These are phyloP conservation scores for Boletus pseudopeckii DNA, from an alignment of 768 basidiomycete species.

Conservation along the genomic window DNA sequence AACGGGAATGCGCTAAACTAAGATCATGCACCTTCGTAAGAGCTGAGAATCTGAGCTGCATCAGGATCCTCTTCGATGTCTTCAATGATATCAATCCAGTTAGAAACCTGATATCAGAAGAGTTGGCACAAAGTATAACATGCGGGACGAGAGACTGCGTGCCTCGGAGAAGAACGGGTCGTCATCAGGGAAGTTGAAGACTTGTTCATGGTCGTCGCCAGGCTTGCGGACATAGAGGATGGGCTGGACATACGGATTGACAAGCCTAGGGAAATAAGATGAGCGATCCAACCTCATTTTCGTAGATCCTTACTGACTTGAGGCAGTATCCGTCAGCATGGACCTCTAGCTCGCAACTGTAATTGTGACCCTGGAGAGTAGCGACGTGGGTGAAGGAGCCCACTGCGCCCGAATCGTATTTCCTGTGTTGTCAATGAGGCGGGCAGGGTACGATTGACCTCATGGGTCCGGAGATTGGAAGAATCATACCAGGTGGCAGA, in stretches of 20 bases:
- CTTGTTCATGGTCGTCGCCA: conserved; percentile 74
- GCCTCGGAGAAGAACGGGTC: conserved; percentile 94
- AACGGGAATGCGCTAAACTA: not conserved
- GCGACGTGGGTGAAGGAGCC: conserved; percentile 89
- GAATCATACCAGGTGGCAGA: conserved; percentile 75
- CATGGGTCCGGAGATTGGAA: conserved; percentile 21
- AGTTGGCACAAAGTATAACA: not conserved
- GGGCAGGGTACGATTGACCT: conserved; percentile 11
- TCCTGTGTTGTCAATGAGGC: conserved; percentile 48
- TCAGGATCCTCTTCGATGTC: conserved; percentile 87
- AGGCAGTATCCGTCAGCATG: conserved; percentile 90
- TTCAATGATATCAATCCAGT: conserved; percentile 86
- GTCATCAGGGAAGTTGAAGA: conserved; percentile 70
- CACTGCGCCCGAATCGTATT: conserved; percentile 93
- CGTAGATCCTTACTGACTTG: conserved; percentile 47
- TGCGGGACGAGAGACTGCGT: not conserved
- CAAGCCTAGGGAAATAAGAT: conserved; percentile 49
- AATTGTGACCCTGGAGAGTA: conserved; percentile 88
- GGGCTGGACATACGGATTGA: conserved; percentile 93
- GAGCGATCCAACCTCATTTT: conserved; percentile 5
- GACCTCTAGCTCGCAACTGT: conserved; percentile 92
- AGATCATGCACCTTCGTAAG: conserved; percentile 67
- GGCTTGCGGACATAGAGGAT: conserved; percentile 82
- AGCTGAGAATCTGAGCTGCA: conserved; percentile 72
- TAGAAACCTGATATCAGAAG: conserved; percentile 49